Evolutionary conservation across 179 eudicot species (phyloP).

Genomic region (Spinacia oleracea): DNA sequence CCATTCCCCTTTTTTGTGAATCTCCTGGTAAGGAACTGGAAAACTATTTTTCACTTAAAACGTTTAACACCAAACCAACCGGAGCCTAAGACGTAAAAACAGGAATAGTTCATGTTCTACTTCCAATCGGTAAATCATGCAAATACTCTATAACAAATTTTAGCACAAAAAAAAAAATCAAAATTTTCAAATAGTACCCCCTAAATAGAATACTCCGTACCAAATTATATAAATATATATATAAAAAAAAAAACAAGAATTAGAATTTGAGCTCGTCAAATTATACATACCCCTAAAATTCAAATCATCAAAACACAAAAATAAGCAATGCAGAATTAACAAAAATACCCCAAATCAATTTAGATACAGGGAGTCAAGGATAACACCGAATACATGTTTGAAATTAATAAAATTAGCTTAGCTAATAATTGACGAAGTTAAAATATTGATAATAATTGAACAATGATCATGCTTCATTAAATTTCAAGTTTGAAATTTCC

Average conservation of each 20-base stretch:
- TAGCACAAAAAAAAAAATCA: not conserved
- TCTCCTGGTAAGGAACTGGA: too few species aligned
- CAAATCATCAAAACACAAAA: not conserved
- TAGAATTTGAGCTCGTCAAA: not conserved
- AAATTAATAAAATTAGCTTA: not conserved
- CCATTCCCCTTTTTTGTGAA: too few species aligned
- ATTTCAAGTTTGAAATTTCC: not conserved
- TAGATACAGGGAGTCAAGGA: not conserved
- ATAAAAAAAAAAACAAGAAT: not conserved
- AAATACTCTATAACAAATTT: not conserved
- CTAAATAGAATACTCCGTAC: not conserved
- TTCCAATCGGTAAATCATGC: not conserved
- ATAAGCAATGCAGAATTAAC: not conserved
- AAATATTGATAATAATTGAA: not conserved
- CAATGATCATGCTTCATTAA: not conserved
- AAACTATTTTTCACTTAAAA: too few species aligned
- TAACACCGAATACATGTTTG: not conserved
- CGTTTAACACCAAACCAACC: too few species aligned
- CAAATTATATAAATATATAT: too few species aligned
- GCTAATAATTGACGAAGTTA: not conserved
- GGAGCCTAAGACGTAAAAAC: too few species aligned
- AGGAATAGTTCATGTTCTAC: not conserved
- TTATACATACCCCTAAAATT: not conserved
- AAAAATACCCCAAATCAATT: not conserved
- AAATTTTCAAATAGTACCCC: not conserved